These are phyloP conservation scores for Beauveria australis DNA, from an alignment of 2,329 filamentous ascomycete species.

Conservation along the genomic window DNA sequence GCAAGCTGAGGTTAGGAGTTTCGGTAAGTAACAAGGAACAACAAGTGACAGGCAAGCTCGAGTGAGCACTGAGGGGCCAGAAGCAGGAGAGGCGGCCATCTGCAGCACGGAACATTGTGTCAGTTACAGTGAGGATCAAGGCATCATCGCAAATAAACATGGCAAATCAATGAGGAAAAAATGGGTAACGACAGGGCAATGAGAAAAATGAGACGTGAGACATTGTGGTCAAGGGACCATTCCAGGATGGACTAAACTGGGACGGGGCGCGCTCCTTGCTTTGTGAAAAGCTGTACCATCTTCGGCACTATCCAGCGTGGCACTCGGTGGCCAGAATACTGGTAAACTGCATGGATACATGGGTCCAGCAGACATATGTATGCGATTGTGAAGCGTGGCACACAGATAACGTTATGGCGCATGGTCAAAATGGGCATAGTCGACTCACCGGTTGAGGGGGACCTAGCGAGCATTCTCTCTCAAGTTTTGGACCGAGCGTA, in stretches of 20 bases:
- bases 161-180: background rate
- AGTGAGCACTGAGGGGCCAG: background rate
- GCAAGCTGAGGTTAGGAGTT: background rate
- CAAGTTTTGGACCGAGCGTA: background rate
- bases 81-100: background rate
- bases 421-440: background rate
- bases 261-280: background rate
- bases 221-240: conserved; percentile 1
- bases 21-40: background rate
- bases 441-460: background rate
- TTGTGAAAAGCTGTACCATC: background rate
- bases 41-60: background rate
- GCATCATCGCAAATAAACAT: background rate
- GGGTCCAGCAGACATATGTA: background rate
- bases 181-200: background rate
- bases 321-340: background rate
- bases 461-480: background rate
- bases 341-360: background rate
- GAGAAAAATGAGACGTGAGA: conserved; percentile 1
- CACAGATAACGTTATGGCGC: background rate
- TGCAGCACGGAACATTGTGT: background rate
- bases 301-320: background rate
- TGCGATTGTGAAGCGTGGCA: background rate
- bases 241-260: conserved; percentile 1
- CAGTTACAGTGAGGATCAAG: background rate